These are phyloP conservation scores for Trifolium subterraneum DNA, from an alignment of 306 rosid species.

Conservation along the genomic window DNA sequence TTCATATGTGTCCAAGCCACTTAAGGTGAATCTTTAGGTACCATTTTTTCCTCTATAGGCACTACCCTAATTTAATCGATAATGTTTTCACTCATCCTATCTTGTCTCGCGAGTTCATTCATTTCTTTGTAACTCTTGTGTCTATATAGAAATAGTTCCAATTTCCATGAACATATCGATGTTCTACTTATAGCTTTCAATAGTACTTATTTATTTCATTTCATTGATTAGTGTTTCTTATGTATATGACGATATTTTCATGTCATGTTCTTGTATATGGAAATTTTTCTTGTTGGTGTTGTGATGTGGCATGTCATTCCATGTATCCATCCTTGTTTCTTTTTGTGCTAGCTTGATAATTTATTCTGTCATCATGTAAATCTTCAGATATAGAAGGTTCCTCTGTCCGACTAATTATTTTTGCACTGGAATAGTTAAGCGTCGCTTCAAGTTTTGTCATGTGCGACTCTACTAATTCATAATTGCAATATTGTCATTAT, in stretches of 20 bases:
- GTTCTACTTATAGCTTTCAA: conserved; percentile 20
- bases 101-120: neutral
- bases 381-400: neutral
- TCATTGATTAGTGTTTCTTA: neutral
- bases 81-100: neutral
- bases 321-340: conserved; percentile 3
- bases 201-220: neutral
- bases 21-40: neutral
- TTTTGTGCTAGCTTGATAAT: conserved; percentile 14
- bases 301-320: too few relatives aligned
- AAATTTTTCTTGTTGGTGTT: neutral
- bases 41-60: neutral
- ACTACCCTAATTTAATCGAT: neutral
- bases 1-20: neutral
- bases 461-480: neutral
- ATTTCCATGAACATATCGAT: neutral
- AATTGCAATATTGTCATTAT: neutral
- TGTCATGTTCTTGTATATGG: neutral
- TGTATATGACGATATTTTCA: neutral
- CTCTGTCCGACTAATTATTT: neutral
- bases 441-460: neutral
- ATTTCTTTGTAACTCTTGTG: neutral
- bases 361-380: neutral
- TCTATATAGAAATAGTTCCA: conserved; percentile 2
- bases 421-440: neutral